phyloP scores from a whole-genome alignment of 257 asterid species.

The Solanum virginianum region DNA sequence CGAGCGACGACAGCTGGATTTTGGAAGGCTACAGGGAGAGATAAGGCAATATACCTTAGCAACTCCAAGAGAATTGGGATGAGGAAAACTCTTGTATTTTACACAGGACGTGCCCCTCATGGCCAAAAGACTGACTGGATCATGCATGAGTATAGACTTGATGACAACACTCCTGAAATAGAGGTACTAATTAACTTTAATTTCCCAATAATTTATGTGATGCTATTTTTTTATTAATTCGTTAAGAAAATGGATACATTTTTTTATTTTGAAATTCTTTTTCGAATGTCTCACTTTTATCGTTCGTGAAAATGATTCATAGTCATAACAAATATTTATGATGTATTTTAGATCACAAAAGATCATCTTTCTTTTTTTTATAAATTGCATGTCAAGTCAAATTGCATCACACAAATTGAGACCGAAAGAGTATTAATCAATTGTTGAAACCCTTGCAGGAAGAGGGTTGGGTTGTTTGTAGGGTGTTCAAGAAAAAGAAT shows the following conservation, averaged over 20 bases:
- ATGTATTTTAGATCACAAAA: no score
- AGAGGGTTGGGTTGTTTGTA: constrained; percentile 87
- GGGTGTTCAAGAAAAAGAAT: constrained; percentile 72
- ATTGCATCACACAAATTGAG: not conserved
- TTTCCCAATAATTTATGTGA: not conserved
- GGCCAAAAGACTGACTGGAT: constrained; percentile 88
- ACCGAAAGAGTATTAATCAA: not conserved
- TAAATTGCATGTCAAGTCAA: not conserved
- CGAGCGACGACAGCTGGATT: constrained; percentile 74
- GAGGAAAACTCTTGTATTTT: constrained; percentile 85
- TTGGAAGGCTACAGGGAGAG: constrained; percentile 84
- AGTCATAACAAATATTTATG: no score
- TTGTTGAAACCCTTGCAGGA: constrained; percentile 27
- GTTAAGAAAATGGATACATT: not conserved
- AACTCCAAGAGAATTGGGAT: constrained; percentile 51
- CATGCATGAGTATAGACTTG: constrained; percentile 85
- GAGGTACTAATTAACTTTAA: constrained; percentile 17
- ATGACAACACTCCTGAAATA: constrained; percentile 27
- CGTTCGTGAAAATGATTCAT: no score
- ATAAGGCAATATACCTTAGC: constrained; percentile 49
- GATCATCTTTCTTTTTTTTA: no score
- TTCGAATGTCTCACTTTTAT: no score
- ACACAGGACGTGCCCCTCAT: constrained; percentile 80
- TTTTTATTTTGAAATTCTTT: no score
- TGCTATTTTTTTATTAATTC: no score